A percentile compares a stretch with the other conserved stretches of the same genome.
phyloP scores from a whole-genome alignment of 2,329 filamentous ascomycete genomes.

The Sphaerulina populicola region DNA sequence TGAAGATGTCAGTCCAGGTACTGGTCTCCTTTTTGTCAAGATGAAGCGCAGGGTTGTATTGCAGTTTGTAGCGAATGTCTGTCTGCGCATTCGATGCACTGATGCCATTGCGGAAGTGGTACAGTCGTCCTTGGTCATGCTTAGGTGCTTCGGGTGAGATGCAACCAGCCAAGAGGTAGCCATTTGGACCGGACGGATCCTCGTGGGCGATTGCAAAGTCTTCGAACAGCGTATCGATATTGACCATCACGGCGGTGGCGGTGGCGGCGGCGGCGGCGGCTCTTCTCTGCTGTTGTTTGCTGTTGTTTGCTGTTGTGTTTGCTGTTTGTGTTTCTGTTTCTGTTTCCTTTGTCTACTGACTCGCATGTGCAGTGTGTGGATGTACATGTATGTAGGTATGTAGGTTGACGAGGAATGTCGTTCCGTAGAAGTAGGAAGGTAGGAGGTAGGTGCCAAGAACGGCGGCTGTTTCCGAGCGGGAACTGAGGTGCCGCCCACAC shows the following conservation, averaged over 20 bases:
- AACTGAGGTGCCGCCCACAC: slow-evolving; percentile 1
- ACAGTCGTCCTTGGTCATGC: slow-evolving; percentile 56
- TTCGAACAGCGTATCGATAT: slow-evolving; percentile 54
- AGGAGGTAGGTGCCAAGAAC: background rate
- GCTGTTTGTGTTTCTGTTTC: too few species aligned
- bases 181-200: slow-evolving; percentile 57
- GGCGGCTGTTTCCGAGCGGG: background rate
- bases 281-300: background rate
- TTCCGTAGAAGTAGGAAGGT: fast-evolving
- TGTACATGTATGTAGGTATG: background rate
- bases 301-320: too few species aligned
- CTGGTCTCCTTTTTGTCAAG: slow-evolving; percentile 53
- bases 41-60: slow-evolving; percentile 48
- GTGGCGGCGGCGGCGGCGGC: slow-evolving; percentile 1
- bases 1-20: slow-evolving; percentile 83
- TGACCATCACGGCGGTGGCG: slow-evolving; percentile 13
- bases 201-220: slow-evolving; percentile 64
- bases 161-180: slow-evolving; percentile 64
- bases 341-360: background rate
- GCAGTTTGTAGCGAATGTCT: slow-evolving; percentile 62
- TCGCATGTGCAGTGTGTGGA: background rate
- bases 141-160: slow-evolving; percentile 61
- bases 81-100: slow-evolving; percentile 57
- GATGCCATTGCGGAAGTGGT: slow-evolving; percentile 62
- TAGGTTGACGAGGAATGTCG: background rate